These are phyloP conservation scores for Dacryopinax primogenitus DNA, from an alignment of 768 basidiomycete genomes.

Conservation along the genomic window DNA sequence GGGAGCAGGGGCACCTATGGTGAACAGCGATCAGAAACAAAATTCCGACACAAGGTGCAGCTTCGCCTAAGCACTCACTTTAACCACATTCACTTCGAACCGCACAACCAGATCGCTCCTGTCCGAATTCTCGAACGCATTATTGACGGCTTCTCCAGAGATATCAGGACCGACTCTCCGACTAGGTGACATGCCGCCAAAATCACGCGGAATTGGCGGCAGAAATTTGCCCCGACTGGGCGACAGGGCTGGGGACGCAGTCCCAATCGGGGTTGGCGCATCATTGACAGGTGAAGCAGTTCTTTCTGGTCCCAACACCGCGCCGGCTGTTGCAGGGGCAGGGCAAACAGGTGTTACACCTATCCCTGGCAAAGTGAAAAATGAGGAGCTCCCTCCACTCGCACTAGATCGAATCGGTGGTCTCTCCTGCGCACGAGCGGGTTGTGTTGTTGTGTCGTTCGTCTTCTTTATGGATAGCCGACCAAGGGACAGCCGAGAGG, in stretches of 20 bases:
- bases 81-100: constrained; percentile 95
- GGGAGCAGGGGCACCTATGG: constrained; percentile 80
- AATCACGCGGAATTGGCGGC: constrained; percentile 73
- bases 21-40: constrained; percentile 10
- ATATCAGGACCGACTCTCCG: constrained; percentile 43
- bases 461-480: background rate
- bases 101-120: constrained; percentile 74
- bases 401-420: background rate
- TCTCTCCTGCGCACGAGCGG: background rate
- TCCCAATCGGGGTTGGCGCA: constrained; percentile 9
- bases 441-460: background rate
- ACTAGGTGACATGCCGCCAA: constrained; percentile 28
- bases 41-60: constrained; percentile 1
- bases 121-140: constrained; percentile 59
- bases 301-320: background rate
- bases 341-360: background rate
- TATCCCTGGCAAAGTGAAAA: background rate
- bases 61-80: constrained; percentile 42
- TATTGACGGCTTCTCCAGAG: constrained; percentile 47
- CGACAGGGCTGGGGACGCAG: constrained; percentile 28
- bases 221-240: constrained; percentile 50
- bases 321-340: background rate
- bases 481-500: constrained; percentile 16
- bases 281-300: background rate
- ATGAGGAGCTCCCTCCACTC: constrained; percentile 2